These are phyloP conservation scores for Tulasnella sp. DNA, from an alignment of 768 basidiomycete species.

Conservation along the genomic window DNA sequence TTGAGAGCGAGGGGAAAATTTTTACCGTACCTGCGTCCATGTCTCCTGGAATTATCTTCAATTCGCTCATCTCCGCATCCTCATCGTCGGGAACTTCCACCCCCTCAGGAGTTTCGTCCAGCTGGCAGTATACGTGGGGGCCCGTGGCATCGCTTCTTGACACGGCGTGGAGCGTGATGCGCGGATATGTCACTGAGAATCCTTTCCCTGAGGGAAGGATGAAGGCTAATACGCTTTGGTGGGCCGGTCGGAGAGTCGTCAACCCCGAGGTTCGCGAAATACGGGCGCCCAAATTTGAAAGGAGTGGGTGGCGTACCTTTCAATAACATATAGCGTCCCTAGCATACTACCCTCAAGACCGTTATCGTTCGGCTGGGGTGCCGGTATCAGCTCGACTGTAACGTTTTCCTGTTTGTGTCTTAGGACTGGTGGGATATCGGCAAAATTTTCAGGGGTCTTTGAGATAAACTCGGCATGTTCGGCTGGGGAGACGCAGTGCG, in stretches of 20 bases:
- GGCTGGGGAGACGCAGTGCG: conserved; percentile 52
- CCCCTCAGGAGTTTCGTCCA: conserved; percentile 60
- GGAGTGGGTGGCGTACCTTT: conserved; percentile 61
- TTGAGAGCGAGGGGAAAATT: no score
- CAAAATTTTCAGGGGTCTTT: conserved; percentile 82
- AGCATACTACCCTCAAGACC: conserved; percentile 48
- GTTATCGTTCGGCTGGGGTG: conserved; percentile 53
- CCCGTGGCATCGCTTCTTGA: conserved; percentile 57
- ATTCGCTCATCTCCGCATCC: conserved; percentile 66
- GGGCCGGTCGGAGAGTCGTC: background rate
- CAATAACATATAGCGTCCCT: conserved; percentile 69
- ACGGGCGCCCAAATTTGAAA: background rate
- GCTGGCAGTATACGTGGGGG: conserved; percentile 87
- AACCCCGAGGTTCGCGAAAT: background rate
- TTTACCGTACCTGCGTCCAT: conserved; percentile 53
- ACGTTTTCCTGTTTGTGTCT: conserved; percentile 71
- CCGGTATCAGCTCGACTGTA: conserved; percentile 63
- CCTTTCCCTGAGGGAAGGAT: conserved; percentile 65
- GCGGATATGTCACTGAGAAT: conserved; percentile 81
- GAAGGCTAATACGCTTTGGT: conserved; percentile 70
- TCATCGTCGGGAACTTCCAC: conserved; percentile 41
- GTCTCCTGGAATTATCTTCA: conserved; percentile 66
- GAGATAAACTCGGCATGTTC: conserved; percentile 63
- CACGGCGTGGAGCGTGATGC: conserved; percentile 90
- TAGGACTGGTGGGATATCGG: conserved; percentile 77